These are phyloP conservation scores for Drechmeria coniospora DNA, from an alignment of 2,329 filamentous ascomycete species.

Conservation along the genomic window DNA sequence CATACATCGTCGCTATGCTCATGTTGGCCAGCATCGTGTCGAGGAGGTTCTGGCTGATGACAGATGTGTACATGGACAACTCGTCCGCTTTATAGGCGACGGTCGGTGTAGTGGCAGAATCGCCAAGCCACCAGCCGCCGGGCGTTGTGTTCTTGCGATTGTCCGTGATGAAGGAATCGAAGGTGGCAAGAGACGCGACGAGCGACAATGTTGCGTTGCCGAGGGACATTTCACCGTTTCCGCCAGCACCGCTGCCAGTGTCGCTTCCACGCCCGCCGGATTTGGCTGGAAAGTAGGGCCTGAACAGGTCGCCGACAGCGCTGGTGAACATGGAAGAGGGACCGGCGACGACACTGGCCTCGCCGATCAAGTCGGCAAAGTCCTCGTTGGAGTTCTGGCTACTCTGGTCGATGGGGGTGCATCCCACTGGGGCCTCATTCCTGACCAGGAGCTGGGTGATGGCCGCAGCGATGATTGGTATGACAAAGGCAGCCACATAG, in stretches of 20 bases:
- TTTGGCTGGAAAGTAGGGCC: constrained; percentile 4
- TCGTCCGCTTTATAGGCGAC: constrained; percentile 53
- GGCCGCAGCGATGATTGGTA: constrained; percentile 61
- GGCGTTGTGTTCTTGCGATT: constrained; percentile 54
- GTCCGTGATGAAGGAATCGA: constrained; percentile 45
- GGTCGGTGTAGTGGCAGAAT: constrained; percentile 38
- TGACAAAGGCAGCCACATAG: constrained; percentile 53
- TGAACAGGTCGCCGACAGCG: constrained; percentile 4
- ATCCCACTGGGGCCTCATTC: constrained; percentile 31
- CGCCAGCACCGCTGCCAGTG: too few relatives aligned
- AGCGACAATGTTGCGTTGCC: constrained; percentile 6
- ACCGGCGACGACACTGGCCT: constrained; percentile 9
- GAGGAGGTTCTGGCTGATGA: constrained; percentile 47
- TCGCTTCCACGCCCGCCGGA: constrained; percentile 3
- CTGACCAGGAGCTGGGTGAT: constrained; percentile 59
- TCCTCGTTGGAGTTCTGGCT: constrained; percentile 4
- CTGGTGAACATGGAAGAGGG: constrained; percentile 8
- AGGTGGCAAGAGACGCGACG: constrained; percentile 41
- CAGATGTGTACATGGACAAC: constrained; percentile 28
- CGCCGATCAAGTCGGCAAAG: constrained; percentile 8
- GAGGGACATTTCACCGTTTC: neutral
- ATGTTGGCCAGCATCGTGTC: constrained; percentile 46
- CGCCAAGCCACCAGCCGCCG: constrained; percentile 61
- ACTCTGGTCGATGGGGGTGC: constrained; percentile 16
- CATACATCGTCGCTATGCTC: constrained; percentile 52